Conservation (phyloP, 768 basidiomycete genomes). For the Pulveroboletus sp. region DNA sequence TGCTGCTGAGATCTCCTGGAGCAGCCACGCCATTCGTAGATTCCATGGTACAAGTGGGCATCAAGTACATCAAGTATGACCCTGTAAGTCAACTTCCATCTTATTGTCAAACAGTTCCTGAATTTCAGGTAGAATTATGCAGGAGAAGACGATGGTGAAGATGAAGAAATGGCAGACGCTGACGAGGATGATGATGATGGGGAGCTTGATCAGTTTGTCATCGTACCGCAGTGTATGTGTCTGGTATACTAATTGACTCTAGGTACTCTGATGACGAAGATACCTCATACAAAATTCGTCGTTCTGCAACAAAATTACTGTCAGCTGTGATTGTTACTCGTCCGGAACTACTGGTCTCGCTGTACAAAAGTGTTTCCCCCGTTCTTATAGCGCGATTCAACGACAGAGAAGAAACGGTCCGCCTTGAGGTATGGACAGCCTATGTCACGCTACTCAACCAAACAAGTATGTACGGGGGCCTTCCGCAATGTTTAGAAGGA, state of each 20-base stretch:
- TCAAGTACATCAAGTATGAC: constrained; percentile 85
- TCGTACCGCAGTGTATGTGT: neutral
- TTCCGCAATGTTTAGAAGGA: constrained; percentile 47
- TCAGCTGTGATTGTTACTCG: constrained; percentile 83
- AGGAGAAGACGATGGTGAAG: constrained; percentile 61
- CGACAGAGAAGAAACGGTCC: constrained; percentile 93
- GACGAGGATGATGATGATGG: constrained; percentile 80
- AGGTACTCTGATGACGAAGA: constrained; percentile 99
- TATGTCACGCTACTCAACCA: constrained; percentile 80
- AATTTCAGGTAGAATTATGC: constrained; percentile 64
- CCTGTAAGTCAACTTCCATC: constrained; percentile 47
- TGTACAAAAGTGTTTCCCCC: constrained; percentile 84
- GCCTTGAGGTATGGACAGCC: constrained; percentile 87
- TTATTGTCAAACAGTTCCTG: neutral
- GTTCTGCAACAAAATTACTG: constrained; percentile 88
- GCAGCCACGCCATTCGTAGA: constrained; percentile 73
- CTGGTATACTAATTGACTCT: constrained; percentile 1
- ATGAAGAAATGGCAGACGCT: constrained; percentile 53
- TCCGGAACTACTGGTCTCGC: constrained; percentile 72
- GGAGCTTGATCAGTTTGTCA: constrained; percentile 69
- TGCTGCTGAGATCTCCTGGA: constrained; percentile 77
- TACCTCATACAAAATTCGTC: constrained; percentile 94
- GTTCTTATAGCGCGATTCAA: constrained; percentile 87
- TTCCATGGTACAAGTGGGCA: constrained; percentile 64
- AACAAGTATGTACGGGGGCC: constrained; percentile 73